Evolutionary conservation across 1,139 yeast genomes (phyloP), one percentile per base, ranked within the genome.

Genomic region (Lodderomyces theae): DNA sequence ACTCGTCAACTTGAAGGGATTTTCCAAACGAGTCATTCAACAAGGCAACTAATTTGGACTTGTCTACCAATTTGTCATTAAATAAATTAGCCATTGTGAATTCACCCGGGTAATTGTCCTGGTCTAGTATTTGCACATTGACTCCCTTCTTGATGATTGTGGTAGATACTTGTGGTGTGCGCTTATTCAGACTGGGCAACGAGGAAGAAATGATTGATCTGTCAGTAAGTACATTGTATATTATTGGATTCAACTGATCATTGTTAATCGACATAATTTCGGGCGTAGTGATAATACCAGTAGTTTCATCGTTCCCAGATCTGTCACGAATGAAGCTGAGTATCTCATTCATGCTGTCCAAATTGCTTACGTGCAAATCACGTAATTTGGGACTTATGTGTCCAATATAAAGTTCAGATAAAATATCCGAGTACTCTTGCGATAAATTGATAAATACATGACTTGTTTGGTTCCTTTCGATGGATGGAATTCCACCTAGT

Each of bases 121-220:
- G 66, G 45, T 64, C 74, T 35, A 78, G 66, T 2, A 79, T 72
- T 26, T 64, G 64, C 0, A 92, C 86, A 7, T 80, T 75, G 35
- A 86, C 73, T 0, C 98, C 98, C 46, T 78, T 80, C 44, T 90
- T 82, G 8, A 90, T 59, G 2, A 92, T 79, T 0, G 97, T 86
- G 0, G 98, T 92, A 19, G 82, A 77, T 13, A 83, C 60, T 30
- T 70, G 72, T 0, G 87, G 87, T 0, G 89, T 82, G 38, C 80
- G 68, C 39, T 72, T 69, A 45, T 78, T 74, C n/a, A 80, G 68
- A 32, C 87, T 80, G 0, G 98, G 97, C 34, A 92, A 68, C 0
- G 97, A 90, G 0, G 97, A 88, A 0, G 97, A 88, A 12, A 92
- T 82, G n/a, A 88, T 74, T 1, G 97, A 89, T 41, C 97, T 69